Conservation (phyloP, 371 early-diverging fungal genomes). For the Mucor lusitanicus region DNA sequence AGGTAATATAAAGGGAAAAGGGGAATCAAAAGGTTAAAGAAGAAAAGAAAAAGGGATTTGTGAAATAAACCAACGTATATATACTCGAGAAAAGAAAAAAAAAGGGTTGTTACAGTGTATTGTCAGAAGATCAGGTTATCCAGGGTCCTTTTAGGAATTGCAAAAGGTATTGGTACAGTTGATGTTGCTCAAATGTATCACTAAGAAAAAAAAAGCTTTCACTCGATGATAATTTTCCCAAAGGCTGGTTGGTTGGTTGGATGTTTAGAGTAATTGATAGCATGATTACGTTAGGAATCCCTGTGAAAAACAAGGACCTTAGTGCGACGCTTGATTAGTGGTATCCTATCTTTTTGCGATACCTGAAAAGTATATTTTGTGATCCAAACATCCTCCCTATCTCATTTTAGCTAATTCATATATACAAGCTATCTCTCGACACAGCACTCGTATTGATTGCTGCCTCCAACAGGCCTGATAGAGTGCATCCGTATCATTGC, state of each 20-base stretch:
- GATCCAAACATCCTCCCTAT: not conserved
- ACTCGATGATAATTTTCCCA: constrained; percentile 12
- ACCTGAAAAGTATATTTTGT: not conserved
- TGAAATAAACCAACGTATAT: not conserved
- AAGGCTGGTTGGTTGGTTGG: not conserved
- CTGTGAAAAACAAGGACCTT: constrained; percentile 16
- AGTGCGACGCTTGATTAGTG: not conserved
- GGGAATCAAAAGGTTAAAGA: not conserved
- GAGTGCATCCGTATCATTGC: too few species aligned
- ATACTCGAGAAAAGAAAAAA: not conserved
- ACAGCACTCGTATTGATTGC: too few species aligned
- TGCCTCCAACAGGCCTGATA: too few species aligned
- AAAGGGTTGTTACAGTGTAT: not conserved
- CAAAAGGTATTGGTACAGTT: constrained; percentile 11
- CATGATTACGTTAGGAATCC: constrained; percentile 23
- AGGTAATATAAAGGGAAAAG: not conserved
- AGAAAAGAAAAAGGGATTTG: constrained; percentile 9
- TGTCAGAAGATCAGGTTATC: constrained; percentile 17
- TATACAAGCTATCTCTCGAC: too few species aligned
- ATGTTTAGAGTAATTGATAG: not conserved
- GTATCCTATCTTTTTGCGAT: constrained; percentile 12
- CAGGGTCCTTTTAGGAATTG: constrained; percentile 25
- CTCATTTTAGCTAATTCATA: too few species aligned
- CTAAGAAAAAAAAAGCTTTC: not conserved
- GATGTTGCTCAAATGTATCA: constrained; percentile 21